phyloP scores from a whole-genome alignment of 495 filamentous ascomycete species.

The Xylaria longipes region DNA sequence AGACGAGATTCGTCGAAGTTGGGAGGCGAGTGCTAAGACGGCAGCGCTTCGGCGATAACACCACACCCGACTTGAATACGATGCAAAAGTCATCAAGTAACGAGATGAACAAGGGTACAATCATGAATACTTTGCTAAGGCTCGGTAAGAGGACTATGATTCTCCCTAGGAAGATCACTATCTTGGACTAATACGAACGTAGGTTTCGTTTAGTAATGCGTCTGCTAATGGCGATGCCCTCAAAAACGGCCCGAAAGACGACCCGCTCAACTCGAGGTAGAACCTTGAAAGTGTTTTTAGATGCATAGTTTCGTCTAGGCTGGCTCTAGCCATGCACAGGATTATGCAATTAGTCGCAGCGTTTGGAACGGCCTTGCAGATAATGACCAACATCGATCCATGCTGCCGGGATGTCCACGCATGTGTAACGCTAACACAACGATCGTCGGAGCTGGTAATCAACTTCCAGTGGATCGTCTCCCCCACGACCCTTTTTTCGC shows the following conservation, averaged over 20 bases:
- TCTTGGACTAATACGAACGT: not conserved
- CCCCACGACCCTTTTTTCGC: not conserved
- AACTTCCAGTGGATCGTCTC: not conserved
- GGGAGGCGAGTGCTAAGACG: constrained; percentile 16
- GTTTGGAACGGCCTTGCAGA: not conserved
- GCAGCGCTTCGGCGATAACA: constrained; percentile 1
- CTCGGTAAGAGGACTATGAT: not conserved
- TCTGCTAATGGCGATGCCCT: not conserved
- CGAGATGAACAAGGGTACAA: not conserved
- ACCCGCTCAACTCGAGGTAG: not conserved
- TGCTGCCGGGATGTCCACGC: not conserved
- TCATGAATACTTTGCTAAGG: not conserved
- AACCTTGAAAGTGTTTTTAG: not conserved
- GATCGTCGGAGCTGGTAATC: not conserved
- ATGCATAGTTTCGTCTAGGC: not conserved
- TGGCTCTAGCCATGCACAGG: not conserved
- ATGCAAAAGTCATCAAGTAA: not conserved
- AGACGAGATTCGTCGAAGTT: constrained; percentile 22
- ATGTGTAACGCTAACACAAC: constrained; percentile 10
- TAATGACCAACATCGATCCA: not conserved
- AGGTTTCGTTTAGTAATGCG: not conserved
- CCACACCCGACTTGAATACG: not conserved
- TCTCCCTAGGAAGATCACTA: not conserved
- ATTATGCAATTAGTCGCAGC: not conserved
- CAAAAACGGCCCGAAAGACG: not conserved